Percentiles rank a stretch among this genome's conserved stretches.
Evolutionary conservation across 306 rosid genomes (phyloP).

Genomic region (Cotoneaster glaucophyllus): DNA sequence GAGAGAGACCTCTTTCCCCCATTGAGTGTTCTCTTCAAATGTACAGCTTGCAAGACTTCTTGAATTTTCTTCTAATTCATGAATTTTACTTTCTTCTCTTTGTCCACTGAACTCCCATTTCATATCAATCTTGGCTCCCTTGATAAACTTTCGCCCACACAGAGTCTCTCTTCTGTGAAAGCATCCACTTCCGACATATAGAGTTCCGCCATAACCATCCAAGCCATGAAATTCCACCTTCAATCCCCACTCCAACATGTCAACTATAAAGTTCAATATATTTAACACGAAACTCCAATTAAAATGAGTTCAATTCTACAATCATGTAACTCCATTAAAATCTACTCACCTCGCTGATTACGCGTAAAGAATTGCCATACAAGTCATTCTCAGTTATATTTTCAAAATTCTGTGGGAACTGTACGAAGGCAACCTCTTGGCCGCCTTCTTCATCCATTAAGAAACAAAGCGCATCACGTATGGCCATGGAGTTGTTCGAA

Average conservation of each 20-base stretch:
- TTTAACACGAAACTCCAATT: neutral
- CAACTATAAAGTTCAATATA: neutral
- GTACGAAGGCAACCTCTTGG: slow-evolving; percentile 63
- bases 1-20: slow-evolving; percentile 69
- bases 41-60: slow-evolving; percentile 55
- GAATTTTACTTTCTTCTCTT: slow-evolving; percentile 12
- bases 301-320: no score
- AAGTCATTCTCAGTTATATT: slow-evolving; percentile 58
- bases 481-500: slow-evolving; percentile 57
- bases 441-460: slow-evolving; percentile 73
- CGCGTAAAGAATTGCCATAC: slow-evolving; percentile 27
- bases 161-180: slow-evolving; percentile 72
- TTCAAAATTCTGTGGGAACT: slow-evolving; percentile 51
- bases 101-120: slow-evolving; percentile 11
- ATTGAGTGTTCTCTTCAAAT: slow-evolving; percentile 58
- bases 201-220: slow-evolving; percentile 68
- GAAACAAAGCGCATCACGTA: slow-evolving; percentile 73
- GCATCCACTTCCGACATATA: slow-evolving; percentile 65
- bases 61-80: slow-evolving; percentile 40
- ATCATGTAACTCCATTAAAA: neutral
- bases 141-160: slow-evolving; percentile 45
- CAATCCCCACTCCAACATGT: neutral
- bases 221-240: slow-evolving; percentile 57
- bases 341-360: slow-evolving; percentile 29
- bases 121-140: slow-evolving; percentile 26